phyloP scores from a whole-genome alignment of 176 grass and related monocot genomes.

The Oryza meyeriana region DNA sequence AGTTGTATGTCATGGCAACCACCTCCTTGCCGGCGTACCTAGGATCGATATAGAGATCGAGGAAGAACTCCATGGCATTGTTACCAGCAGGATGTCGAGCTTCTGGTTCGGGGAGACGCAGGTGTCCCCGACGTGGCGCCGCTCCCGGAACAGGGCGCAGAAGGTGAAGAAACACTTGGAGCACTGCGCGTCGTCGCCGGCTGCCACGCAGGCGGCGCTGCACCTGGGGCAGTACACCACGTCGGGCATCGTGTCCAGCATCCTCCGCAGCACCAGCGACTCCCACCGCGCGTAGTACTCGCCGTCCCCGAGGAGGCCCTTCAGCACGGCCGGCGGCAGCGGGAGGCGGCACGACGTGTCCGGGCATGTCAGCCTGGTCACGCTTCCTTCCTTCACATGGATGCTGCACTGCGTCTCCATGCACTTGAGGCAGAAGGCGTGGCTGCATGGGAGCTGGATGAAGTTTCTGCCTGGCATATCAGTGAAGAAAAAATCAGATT shows the following conservation, averaged over 20 bases:
- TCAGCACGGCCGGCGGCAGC: constrained; percentile 32
- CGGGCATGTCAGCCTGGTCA: background rate
- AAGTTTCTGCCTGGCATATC: background rate
- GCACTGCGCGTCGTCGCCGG: constrained; percentile 60
- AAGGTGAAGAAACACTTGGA: constrained; percentile 63
- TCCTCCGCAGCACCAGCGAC: constrained; percentile 47
- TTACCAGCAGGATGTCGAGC: constrained; percentile 50
- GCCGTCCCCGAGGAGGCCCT: constrained; percentile 30
- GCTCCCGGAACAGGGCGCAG: constrained; percentile 47
- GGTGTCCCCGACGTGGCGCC: constrained; percentile 46
- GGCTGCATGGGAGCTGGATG: background rate
- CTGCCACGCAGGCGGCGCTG: constrained; percentile 55
- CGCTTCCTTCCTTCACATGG: constrained; percentile 19
- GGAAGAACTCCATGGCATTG: background rate
- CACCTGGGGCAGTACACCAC: constrained; percentile 66
- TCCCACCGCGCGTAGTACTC: constrained; percentile 70
- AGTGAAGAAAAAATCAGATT: background rate
- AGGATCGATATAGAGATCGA: too few species aligned
- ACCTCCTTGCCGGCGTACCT: too few species aligned
- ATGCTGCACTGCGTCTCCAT: constrained; percentile 13
- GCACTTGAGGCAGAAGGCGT: constrained; percentile 2
- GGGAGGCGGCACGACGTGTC: constrained; percentile 1
- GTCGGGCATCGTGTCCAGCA: constrained; percentile 66
- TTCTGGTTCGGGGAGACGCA: constrained; percentile 40
- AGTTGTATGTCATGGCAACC: background rate